Base-by-base conservation (phyloP, 176 grass and related monocot genomes). In the Lolium perenne region DNA sequence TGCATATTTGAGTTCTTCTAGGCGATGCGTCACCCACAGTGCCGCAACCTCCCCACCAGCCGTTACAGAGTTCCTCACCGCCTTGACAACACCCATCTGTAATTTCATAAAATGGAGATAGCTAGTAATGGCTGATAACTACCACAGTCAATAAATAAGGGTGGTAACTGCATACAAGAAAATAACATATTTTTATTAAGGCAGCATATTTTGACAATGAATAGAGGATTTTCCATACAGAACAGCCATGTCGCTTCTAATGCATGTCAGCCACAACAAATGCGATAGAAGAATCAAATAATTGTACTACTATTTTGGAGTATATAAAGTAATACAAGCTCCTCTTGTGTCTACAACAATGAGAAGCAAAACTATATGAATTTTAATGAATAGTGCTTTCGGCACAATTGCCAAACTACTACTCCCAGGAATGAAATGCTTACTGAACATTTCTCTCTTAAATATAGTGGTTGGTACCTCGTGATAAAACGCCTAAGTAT, bases 1-100 rank as follows among this genome's bases (percentile, higher is more conserved):
- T 25, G 97, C 94, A 35, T 94, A 98, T 89, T 89, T 87, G 13
- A 98, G 88, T 92, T 98, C 97, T 85, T 98, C 93, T 6, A 98
- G 90, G 17, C 97, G 93, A 85, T 98, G 97, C 9, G 97, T 98
- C 48, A 98, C 97, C 97, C 97, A 98, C 69, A 98, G 59, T 74
- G 97, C 97, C 8, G 92, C 88, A 47, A 98, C 97, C 81, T 92
- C 94, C 71, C 74, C 88, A 55, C 72, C 32, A 49, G 76, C 84
- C 68, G 78, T 85, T 16, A 98, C 94, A 87, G 92, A 94, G 79
- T 92, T 92, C 79, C 88, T 98, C 50, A 98, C 92, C 0, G 97
- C 90, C 83, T 95, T 92, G 87, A 98, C 69, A 38, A 98, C 97
- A 20, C 97, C 86, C 71, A 95, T 90, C 97, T 98, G 85, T 53